Evolutionary conservation across 805 yeast genomes (phyloP), one percentile per base, ranked within the genome.

Genomic region (Yamadazyma nakazawae): DNA sequence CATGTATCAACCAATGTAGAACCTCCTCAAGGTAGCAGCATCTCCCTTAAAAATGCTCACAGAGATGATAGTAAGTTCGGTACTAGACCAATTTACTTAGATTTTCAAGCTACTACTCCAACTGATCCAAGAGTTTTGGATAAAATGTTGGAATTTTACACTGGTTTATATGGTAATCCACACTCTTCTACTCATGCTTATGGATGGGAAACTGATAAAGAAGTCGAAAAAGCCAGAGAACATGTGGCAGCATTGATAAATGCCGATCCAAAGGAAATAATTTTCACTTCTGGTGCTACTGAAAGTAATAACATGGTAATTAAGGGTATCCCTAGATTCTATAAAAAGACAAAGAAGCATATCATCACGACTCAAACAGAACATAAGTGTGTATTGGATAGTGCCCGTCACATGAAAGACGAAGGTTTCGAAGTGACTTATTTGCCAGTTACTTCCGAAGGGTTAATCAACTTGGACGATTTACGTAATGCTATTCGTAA

Each of bases 101-200:
- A 94, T 60, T 91, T 91, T 79, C 99, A 94, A 70, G 98, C 99
- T 26, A 94, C 99, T 0, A 92, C 99, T 0, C 99, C 98, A 24
- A 87, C 94, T 1, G 99, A 94, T 63, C 99, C 99, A 28, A 77
- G 99, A 46, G 99, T 94, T 9, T 69, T 94, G 55, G 96, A 88
- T 62, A 84, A 82, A 55, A 89, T 88, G 96, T 64, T 88, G 56
- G 81, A 79, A 57, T 89, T 84, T 61, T 86, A 80, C 65, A 92
- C 98, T 2, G 98, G 98, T 3, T 75, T 88, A 47, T 94, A 89
- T 63, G 99, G 99, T 52, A 94, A 94, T 65, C 99, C 99, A 18
- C 99, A 94, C 68, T 89, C 97, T 5, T 82, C 94, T 49, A 94
- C 99, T 2, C 99, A 94, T 63, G 80, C 96, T 5, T 94, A 92